These are phyloP conservation scores for Sedum album DNA, from an alignment of 164 flowering plant genomes.

Conservation along the genomic window DNA sequence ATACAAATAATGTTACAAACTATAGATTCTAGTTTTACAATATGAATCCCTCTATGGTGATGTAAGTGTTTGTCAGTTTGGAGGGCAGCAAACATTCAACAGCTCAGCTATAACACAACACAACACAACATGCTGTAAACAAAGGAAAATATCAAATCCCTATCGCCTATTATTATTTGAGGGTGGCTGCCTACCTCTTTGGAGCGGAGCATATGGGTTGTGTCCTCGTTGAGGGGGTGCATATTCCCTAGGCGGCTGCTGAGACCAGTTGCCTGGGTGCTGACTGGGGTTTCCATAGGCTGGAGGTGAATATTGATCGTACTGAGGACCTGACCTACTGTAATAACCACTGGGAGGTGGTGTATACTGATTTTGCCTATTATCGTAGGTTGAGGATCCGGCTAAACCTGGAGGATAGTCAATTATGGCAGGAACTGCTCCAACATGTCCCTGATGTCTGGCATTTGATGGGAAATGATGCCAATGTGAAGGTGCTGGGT, in stretches of 20 bases:
- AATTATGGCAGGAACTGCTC: slow-evolving; percentile 14
- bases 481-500: slow-evolving; percentile 17
- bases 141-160: not conserved
- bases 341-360: slow-evolving; percentile 15
- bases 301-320: slow-evolving; percentile 5
- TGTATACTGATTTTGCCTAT: slow-evolving; percentile 21
- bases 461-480: slow-evolving; percentile 13
- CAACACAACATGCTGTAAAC: not conserved
- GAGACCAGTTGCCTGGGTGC: not conserved
- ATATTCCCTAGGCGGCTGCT: not conserved
- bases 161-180: not conserved
- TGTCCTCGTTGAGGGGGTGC: not conserved
- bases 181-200: slow-evolving; percentile 6
- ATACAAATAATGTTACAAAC: not conserved
- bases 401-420: slow-evolving; percentile 15
- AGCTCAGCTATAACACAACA: not conserved
- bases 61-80: too few species aligned
- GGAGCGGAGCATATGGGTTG: slow-evolving; percentile 4
- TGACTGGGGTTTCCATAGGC: not conserved
- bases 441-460: slow-evolving; percentile 17
- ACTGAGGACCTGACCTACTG: slow-evolving; percentile 17
- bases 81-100: not conserved
- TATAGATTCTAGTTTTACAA: not conserved
- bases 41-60: not conserved
- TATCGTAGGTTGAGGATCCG: slow-evolving; percentile 9